phyloP scores from a whole-genome alignment of 805 yeast species.

The Debaryomyces maramus region DNA sequence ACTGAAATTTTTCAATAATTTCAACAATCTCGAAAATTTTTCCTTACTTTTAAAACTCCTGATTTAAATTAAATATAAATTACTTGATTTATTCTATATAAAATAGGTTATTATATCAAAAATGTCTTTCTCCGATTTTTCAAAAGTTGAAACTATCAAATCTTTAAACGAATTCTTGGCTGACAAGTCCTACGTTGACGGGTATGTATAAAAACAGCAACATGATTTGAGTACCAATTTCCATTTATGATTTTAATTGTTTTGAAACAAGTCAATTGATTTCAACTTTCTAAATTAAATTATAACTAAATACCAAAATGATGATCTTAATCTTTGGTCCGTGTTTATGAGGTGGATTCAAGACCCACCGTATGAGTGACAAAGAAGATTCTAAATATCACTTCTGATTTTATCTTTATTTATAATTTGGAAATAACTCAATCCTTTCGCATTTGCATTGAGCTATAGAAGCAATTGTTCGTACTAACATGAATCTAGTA shows the following conservation, averaged over 20 bases:
- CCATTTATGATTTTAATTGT: too few relatives aligned
- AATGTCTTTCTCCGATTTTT: slow-evolving; percentile 81
- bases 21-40: slow-evolving; percentile 7
- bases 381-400: slow-evolving; percentile 40
- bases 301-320: slow-evolving; percentile 38
- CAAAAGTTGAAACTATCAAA: slow-evolving; percentile 62
- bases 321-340: slow-evolving; percentile 84
- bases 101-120: slow-evolving; percentile 10
- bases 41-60: slow-evolving; percentile 2
- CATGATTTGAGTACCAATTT: too few relatives aligned
- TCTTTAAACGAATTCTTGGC: slow-evolving; percentile 83
- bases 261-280: background rate
- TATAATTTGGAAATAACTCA: too few relatives aligned
- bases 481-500: slow-evolving; percentile 48
- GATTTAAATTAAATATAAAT: background rate
- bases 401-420: slow-evolving; percentile 16
- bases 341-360: slow-evolving; percentile 95
- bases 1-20: background rate
- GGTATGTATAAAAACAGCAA: slow-evolving; percentile 66
- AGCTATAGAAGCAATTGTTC: too few relatives aligned
- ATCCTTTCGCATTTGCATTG: too few relatives aligned
- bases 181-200: slow-evolving; percentile 92
- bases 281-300: background rate
- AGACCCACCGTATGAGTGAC: slow-evolving; percentile 96
- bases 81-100: background rate